phyloP scores from a whole-genome alignment of 75 land plant genomes.

The Pinus albicaulis region DNA sequence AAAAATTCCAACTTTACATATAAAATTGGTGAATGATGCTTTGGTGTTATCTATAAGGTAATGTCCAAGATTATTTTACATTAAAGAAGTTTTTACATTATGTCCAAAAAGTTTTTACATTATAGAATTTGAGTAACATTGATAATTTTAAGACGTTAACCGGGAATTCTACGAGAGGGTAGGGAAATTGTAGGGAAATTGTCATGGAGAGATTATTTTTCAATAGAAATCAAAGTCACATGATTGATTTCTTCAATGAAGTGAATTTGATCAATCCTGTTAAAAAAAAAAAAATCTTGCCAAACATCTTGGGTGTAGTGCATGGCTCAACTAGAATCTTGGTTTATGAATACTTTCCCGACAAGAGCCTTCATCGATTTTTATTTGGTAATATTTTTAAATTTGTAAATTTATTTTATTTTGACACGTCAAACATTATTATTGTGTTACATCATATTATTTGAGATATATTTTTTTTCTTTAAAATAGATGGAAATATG shows the following conservation, averaged over 20 bases:
- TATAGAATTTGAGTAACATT: too few relatives aligned
- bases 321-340: slow-evolving; percentile 31
- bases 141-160: neutral
- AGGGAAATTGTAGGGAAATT: slow-evolving; percentile 20
- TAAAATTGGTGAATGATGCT: slow-evolving; percentile 25
- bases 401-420: neutral
- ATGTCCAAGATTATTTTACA: neutral
- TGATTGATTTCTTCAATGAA: slow-evolving; percentile 40
- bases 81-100: too few relatives aligned
- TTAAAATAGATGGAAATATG: too few relatives aligned
- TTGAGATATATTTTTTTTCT: neutral
- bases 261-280: slow-evolving; percentile 25
- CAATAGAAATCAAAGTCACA: slow-evolving; percentile 16
- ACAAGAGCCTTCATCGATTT: slow-evolving; percentile 24
- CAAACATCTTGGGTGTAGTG: slow-evolving; percentile 35
- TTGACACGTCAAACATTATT: neutral
- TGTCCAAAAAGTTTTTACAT: too few relatives aligned
- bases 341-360: slow-evolving; percentile 35
- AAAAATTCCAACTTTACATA: too few relatives aligned
- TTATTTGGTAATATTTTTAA: slow-evolving; percentile 24
- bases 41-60: slow-evolving; percentile 31
- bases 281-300: slow-evolving; percentile 37
- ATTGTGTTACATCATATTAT: neutral
- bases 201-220: slow-evolving; percentile 22
- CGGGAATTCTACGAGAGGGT: slow-evolving; percentile 24